Percentiles rank a stretch among this genome's conserved stretches.
These are phyloP conservation scores for Geotrichum siamense DNA, from an alignment of 1,139 yeast species.

Conservation along the genomic window DNA sequence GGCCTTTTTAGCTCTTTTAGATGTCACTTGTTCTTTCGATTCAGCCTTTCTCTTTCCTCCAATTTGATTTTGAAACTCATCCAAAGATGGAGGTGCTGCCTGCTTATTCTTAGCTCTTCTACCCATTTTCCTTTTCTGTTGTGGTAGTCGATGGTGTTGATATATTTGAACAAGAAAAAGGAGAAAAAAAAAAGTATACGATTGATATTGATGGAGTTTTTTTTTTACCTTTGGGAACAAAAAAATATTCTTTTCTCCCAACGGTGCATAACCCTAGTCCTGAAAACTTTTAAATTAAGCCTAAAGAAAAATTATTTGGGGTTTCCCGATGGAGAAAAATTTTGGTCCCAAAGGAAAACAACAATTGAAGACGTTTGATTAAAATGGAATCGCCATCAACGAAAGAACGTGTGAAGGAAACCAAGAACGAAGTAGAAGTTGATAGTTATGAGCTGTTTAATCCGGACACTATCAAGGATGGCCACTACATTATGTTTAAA, in stretches of 20 bases:
- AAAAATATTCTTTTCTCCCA: no score
- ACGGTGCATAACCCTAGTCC: constrained; percentile 3
- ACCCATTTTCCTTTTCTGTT: constrained; percentile 51
- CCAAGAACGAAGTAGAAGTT: background rate
- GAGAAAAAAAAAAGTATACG: background rate
- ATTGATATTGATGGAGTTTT: background rate
- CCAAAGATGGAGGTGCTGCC: constrained; percentile 80
- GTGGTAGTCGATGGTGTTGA: background rate
- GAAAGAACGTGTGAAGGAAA: background rate
- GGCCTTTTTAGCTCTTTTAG: constrained; percentile 30
- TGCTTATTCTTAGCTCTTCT: constrained; percentile 89
- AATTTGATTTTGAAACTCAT: constrained; percentile 56
- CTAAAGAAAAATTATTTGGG: background rate
- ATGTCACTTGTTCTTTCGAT: constrained; percentile 30
- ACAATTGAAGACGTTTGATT: no score
- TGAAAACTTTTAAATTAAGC: constrained; percentile 2
- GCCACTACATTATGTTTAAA: constrained; percentile 58
- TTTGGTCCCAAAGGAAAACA: background rate
- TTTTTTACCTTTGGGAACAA: no score
- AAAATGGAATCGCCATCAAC: background rate
- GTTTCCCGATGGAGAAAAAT: background rate
- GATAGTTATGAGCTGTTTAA: constrained; percentile 15
- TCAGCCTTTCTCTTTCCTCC: constrained; percentile 30
- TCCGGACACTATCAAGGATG: constrained; percentile 34
- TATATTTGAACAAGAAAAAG: background rate